Evolutionary conservation across 768 basidiomycete genomes (phyloP), one percentile per base, ranked within the genome.

Genomic region (Dictyophora rubrovolvata): DNA sequence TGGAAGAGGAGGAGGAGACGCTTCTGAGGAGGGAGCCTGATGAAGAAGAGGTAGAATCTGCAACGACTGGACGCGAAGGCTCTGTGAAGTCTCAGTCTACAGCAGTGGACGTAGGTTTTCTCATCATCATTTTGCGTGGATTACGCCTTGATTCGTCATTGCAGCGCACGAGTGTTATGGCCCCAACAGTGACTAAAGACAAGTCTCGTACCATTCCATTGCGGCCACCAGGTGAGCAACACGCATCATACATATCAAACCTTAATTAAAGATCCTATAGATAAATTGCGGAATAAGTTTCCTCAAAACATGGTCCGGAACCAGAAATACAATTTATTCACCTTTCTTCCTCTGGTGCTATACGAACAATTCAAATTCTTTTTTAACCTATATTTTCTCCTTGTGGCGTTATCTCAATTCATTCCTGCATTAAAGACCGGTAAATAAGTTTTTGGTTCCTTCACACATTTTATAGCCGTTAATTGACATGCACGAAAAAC

Each of bases 331-430:
- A 95, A 94, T 69, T 77, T 89, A 56, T 81, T 91, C 74, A 93
- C 90, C n/a, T 99, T 99, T 77, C 80, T 99, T 10, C 96, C 96
- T 2, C 82, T 97, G 63, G 94, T 98, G 49, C 83, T 98, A 70
- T 98, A 97, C 71, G 94, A 98, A 70, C 95, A 98, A 70, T 99
- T 98, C 86, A 98, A 97, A 72, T 97, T 95, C 78, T 99, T 99
- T 77, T 98, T 96, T 83, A 99, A 98, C 69, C 79, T 97, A 7
- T 99, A 98, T 72, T 99, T 99, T 69, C 82, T 98, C 11, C 85
- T 98, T 21, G 96, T 99, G 37, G 96, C 96, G 0, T 77, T 98
- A 8, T 93, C 89, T 9, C 96, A 98, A 71, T 96, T 99, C 68
- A 75, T 99, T 17, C 96, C 96, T 14, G 89, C 93, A 0, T 81